phyloP scores from a whole-genome alignment of 2,329 filamentous ascomycete species.

The Fusarium sp. region DNA sequence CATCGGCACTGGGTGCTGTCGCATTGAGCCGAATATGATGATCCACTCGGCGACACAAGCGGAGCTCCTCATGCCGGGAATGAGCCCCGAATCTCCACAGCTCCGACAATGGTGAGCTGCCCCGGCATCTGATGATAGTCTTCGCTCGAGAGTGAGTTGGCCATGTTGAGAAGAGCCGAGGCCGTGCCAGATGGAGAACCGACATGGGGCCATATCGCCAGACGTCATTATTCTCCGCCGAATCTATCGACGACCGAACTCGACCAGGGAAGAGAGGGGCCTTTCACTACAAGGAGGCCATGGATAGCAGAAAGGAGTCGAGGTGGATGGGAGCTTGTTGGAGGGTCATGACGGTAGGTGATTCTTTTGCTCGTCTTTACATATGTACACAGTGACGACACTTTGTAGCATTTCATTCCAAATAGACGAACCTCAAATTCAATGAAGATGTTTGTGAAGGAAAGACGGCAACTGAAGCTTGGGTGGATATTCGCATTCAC shows the following conservation, averaged over 20 bases:
- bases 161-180: not conserved
- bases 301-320: not conserved
- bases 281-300: not conserved
- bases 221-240: not conserved
- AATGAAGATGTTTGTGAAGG: not conserved
- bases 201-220: not conserved
- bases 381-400: not conserved
- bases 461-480: not conserved
- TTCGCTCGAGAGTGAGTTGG: not conserved
- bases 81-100: not conserved
- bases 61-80: not conserved
- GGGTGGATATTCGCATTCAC: not conserved
- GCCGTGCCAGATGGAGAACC: not conserved
- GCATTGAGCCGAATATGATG: not conserved
- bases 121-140: not conserved
- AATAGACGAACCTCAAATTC: not conserved
- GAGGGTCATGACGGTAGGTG: too few relatives aligned
- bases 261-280: not conserved
- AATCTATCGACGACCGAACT: not conserved
- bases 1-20: not conserved
- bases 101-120: not conserved
- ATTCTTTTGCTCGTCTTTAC: not conserved
- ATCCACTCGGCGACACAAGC: not conserved
- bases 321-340: not conserved
- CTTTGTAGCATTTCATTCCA: not conserved